Base-by-base conservation (phyloP, 179 eudicot species). In the Silene coronaria region DNA sequence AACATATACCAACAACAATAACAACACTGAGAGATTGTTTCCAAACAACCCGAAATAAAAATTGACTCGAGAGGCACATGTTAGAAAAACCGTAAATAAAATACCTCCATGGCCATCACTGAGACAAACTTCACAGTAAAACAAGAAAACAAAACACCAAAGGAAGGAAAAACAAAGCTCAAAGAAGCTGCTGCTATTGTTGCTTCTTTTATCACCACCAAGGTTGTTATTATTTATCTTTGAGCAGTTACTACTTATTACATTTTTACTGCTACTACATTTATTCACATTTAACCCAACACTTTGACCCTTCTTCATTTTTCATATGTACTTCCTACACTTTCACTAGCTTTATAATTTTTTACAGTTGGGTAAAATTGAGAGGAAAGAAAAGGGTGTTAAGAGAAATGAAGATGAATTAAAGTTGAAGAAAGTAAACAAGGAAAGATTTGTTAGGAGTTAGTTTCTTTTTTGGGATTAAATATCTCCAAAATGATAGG, bases 31-130 rank as follows among this genome's bases (percentile, higher is more conserved):
- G 26, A 36, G 42, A 0, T 1, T 36, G 9, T 61, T 30, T 32
- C 21, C 10, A 36, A 67, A 21, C 0, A 9, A 22, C 24, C 42
- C 9, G 42, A 36, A 21, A 42, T n/a, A 38, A 17, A 48, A 58
- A 22, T 28, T 3, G 59, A 38, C 9, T 36, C 9, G 42, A 36
- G 1, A 36, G 0, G 5, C 6, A 36, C 42, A 6, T 6, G 42
- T 36, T 36, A 36, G 42, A 36, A 32, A 28, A 30, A 68, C 13
- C 7, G 59, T 12, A 5, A 45, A 77, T 6, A 48, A 42, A n/a
- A 28, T 79, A 93, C 98, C 98, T 89, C 84, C 92, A 82, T 85
- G 75, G 67, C 85, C 96, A 71, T 86, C 86, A 74, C 86, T 85
- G 67, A 90, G 86, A 80, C 88, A 89, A 82, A 90, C 85, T 78